Base-by-base conservation (phyloP, 495 filamentous ascomycete genomes). In the Aspergillus hancockii region DNA sequence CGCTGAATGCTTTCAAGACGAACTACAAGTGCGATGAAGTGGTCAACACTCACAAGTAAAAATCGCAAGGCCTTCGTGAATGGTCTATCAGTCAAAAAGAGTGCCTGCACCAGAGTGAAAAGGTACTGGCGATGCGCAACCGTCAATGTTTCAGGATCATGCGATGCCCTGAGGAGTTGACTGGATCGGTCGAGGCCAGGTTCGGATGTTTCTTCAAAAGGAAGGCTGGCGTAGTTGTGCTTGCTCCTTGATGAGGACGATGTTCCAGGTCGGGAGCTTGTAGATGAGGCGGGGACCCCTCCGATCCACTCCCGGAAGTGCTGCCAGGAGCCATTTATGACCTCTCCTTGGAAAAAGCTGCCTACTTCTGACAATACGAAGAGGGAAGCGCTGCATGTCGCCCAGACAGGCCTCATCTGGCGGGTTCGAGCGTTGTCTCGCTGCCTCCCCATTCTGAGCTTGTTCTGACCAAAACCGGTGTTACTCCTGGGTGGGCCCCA, bases 291-390 rank as follows among this genome's bases (percentile, higher is more conserved):
- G 23, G 69, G 63, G 45, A 8, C 57, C 67, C 69, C 62, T 78
- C 60, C 43, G 81, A 89, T 69, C 89, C 90, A 78, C 71, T 78
- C 66, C 16, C 76, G 75, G 49, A 88, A 83, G 57, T 82, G 77
- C 46, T 81, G 76, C 81, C 89, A 96, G 0, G 90, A 88, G 9
- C 86, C 86, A 54, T 88, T 83, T 18, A 97, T 85, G 1, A 97
- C 88, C 69, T 97, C 92, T 3, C 90, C 91, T 67, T 97, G 92
- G 60, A 97, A 87, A 62, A 94, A 97, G 13, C 83, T 85, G 56
- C 91, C 88, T 13, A 89, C 84, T 61, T 97, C 92, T 1, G 89
- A 89, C 4, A 98, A 78, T 60, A 97, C 89, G 73, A 96, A 96
- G 1, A 93, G 79, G 0, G 90, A 89, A 4, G 90, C 89, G 63